These are phyloP conservation scores for Anisodus acutangulus DNA, from an alignment of 257 asterid species.

Conservation along the genomic window DNA sequence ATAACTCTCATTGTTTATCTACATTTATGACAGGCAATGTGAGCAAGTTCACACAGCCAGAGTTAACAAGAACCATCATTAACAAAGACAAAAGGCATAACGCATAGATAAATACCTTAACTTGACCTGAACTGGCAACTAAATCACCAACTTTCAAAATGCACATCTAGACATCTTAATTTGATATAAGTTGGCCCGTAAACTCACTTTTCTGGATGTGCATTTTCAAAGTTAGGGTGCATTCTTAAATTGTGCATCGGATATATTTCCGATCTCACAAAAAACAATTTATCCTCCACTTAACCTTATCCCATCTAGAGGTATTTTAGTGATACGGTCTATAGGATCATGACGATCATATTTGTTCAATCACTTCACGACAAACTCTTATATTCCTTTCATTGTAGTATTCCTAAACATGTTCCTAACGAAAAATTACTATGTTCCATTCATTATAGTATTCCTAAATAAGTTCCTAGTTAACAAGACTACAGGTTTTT, in stretches of 20 bases:
- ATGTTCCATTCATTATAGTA: too few species aligned
- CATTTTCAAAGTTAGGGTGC: too few species aligned
- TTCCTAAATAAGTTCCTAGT: not conserved
- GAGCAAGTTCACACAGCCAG: not conserved
- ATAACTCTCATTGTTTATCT: not conserved
- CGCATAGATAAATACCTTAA: too few species aligned
- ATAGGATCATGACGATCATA: not conserved
- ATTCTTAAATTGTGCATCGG: too few species aligned
- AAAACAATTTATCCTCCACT: not conserved
- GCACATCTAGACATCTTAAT: too few species aligned
- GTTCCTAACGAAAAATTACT: too few species aligned
- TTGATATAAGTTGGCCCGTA: too few species aligned
- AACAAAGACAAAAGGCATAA: not conserved
- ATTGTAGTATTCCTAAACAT: not conserved
- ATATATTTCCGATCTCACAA: not conserved
- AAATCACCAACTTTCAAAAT: too few species aligned
- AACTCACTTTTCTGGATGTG: too few species aligned
- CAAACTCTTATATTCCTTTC: not conserved
- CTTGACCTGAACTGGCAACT: too few species aligned
- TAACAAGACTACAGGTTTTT: not conserved
- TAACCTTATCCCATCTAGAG: not conserved
- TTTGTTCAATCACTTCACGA: not conserved
- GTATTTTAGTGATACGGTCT: not conserved
- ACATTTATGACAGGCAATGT: not conserved
- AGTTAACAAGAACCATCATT: not conserved